Evolutionary conservation across 805 yeast genomes (phyloP), one percentile per base, ranked within the genome.

Genomic region (Torulaspora gathmanii): DNA sequence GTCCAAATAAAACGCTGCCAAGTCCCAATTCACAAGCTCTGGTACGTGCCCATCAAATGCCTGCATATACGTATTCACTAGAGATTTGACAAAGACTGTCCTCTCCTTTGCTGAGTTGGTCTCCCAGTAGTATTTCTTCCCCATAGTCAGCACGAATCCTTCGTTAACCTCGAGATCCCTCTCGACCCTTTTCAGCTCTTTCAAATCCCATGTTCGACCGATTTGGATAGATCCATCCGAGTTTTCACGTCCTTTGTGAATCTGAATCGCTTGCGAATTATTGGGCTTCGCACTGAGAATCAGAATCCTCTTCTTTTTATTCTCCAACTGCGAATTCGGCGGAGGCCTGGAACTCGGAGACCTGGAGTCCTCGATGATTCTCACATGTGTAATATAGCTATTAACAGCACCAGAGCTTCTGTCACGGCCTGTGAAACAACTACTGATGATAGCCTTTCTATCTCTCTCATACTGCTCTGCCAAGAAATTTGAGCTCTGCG

Each of bases 201-300:
- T 85, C 56, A 91, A 68, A 50, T 79, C 81, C 98, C 98, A 90
- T 2, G 95, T 84, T 57, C 96, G 77, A 26, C 98, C 98, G 41
- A 90, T 86, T 65, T 90, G 97, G 56, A 85, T 79, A 1, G 81
- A 64, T 1, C 85, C 82, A 54, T 86, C 85, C 8, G 77, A 70
- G 54, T 84, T 83, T 61, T 79, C 88, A 56, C 95, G 81, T 2
- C 95, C 96, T 65, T 91, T 90, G 61, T 89, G 96, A 10, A 90
- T 56, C 46, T 81, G 73, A 26, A 86, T 82, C 0, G 91, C 91
- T 5, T 82, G 73, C 38, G 75, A 71, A 58, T 83, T 79, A 2
- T 77, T 78, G 29, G 90, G 79, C 16, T 82, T 63, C 10, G 68
- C 51, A 40, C 66, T 60, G n/a, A 71, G 16, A 11, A 65, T 64